These are phyloP conservation scores for Novymonas esmeraldas DNA, from an alignment of 208 protist species.

Conservation along the genomic window DNA sequence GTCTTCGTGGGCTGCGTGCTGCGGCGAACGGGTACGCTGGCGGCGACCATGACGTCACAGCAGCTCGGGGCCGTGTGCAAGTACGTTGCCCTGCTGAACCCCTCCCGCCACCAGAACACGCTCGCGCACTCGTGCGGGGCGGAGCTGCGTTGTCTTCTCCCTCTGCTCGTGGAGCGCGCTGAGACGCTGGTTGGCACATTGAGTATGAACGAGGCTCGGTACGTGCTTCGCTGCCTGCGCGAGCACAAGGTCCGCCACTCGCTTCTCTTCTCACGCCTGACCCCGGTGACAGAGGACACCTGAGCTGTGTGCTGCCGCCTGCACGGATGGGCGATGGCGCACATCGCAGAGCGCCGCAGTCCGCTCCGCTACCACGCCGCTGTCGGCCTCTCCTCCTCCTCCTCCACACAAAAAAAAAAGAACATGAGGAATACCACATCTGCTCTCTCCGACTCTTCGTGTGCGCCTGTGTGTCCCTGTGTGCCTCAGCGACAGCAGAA, in stretches of 20 bases:
- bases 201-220: constrained; percentile 65
- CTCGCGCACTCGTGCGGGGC: constrained; percentile 45
- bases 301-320: too few relatives aligned
- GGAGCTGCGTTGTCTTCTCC: constrained; percentile 68
- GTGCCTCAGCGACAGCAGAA: too few relatives aligned
- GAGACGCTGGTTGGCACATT: constrained; percentile 74
- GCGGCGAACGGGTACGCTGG: constrained; percentile 43
- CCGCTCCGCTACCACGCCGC: too few relatives aligned
- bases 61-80: constrained; percentile 74
- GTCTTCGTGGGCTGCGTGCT: constrained; percentile 59
- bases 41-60: constrained; percentile 37
- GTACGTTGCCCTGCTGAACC: constrained; percentile 72
- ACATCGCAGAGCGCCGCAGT: too few relatives aligned
- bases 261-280: constrained; percentile 81
- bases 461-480: too few relatives aligned
- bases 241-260: constrained; percentile 80
- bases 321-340: too few relatives aligned
- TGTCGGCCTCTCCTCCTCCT: too few relatives aligned
- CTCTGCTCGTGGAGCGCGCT: constrained; percentile 56
- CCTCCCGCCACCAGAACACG: constrained; percentile 36
- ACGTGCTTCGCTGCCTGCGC: constrained; percentile 75
- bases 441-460: too few relatives aligned
- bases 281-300: constrained; percentile 35
- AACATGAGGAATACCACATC: too few relatives aligned
- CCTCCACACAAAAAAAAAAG: too few relatives aligned